phyloP scores from a whole-genome alignment of 2,329 filamentous ascomycete species.

The Colletotrichum echinochloae region DNA sequence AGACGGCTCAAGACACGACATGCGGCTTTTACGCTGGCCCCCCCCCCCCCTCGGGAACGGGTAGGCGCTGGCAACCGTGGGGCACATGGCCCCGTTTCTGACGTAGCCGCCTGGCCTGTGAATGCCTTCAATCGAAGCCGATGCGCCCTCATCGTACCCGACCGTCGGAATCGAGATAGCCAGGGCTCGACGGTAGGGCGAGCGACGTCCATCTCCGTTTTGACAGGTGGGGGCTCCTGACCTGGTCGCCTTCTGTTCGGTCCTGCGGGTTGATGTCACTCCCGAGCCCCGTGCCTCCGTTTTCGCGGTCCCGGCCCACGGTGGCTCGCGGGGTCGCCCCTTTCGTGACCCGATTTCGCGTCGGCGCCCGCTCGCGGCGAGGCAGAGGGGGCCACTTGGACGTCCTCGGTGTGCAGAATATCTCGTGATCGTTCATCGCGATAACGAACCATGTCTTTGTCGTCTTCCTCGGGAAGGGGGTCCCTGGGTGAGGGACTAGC shows the following conservation, averaged over 20 bases:
- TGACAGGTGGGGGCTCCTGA: conserved; percentile 23
- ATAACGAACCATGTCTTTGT: background rate
- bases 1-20: conserved; percentile 7
- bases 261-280: conserved; percentile 35
- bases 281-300: conserved; percentile 29
- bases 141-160: conserved; percentile 25
- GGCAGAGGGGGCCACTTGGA: background rate
- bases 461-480: background rate
- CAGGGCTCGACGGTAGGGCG: background rate
- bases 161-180: conserved; percentile 26
- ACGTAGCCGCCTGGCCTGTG: conserved; percentile 19
- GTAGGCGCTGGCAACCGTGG: background rate
- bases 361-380: conserved; percentile 8
- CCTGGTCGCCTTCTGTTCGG: background rate
- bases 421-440: background rate
- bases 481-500: conserved; percentile 3
- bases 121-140: conserved; percentile 30
- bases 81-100: conserved; percentile 33
- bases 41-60: background rate
- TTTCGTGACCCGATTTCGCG: conserved; percentile 22
- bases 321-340: conserved; percentile 15
- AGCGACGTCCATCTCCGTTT: background rate
- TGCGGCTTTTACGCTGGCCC: conserved; percentile 1
- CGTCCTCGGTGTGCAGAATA: background rate
- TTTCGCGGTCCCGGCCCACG: conserved; percentile 24